Evolutionary conservation across 2,329 filamentous ascomycete genomes (phyloP), one percentile per base, ranked within the genome.

Genomic region (Alternaria postmessia): DNA sequence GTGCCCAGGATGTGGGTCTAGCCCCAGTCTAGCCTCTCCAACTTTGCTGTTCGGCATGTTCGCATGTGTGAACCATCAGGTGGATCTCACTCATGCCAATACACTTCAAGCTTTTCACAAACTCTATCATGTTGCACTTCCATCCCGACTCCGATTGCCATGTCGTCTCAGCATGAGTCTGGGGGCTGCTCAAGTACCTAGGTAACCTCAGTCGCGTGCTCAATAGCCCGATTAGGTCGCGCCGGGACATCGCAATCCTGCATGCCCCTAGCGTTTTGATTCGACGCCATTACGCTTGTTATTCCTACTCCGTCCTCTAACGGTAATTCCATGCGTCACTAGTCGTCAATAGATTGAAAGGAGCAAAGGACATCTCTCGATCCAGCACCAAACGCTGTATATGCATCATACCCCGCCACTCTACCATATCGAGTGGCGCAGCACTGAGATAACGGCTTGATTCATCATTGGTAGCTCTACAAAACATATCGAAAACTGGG

Each of bases 401-500:
- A 52, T 41, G 22, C 36, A 20, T n/a, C 30, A 16, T 14, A 34
- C 38, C 51, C 38, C 51, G n/a, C 51, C n/a, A 22, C 26, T 22
- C n/a, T 16, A 4, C 12, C 16, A 39, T 39, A 32, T 41, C 49
- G 20, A 34, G 28, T 34, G 28, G 49, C 26, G 9, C 22, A 14
- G 26, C 28, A 43, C 5, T 32, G 20, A 18, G 38, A 42, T 53
- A 34, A 43, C 51, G 28, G 28, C 38, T 32, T 43, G 18, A 16
- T 42, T 53, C 22, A 14, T n/a, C 5, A 53, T 53, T 53, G 51
- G 38, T 14, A 53, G 24, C 49, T 68, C 52, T 68, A 77, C 64
- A 78, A 44, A 0, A 76, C 75, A 51, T 75, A 75, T 43, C 75
- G 64, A 48, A 74, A 78, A 43, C 63, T 48, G 1, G 75, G 75